Percentiles rank a stretch among this genome's conserved stretches.
Conservation (phyloP, 345 rosid species). For the Carallia pectinifolia region DNA sequence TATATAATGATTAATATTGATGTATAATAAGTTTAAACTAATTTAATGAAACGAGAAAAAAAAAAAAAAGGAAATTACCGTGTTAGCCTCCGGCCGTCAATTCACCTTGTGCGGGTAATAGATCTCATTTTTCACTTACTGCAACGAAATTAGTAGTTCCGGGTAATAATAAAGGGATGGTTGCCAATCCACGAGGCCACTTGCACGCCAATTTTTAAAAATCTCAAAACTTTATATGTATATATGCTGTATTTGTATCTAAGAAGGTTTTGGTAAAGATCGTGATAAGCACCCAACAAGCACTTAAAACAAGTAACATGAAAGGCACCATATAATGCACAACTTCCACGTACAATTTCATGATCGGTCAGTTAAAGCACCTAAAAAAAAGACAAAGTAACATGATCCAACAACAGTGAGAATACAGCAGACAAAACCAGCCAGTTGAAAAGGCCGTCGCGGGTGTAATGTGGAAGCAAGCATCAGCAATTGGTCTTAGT, state of each 20-base stretch:
- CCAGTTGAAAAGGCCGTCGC: slow-evolving; percentile 2
- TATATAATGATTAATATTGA: no score
- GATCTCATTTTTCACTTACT: no score
- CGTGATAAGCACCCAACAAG: neutral
- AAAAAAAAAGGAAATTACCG: no score
- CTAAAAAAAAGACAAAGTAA: neutral
- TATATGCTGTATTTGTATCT: neutral
- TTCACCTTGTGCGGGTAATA: no score
- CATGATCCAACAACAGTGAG: neutral
- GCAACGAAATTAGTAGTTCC: no score
- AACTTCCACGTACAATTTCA: neutral
- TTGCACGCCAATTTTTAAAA: no score
- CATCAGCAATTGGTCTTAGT: neutral
- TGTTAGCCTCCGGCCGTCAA: no score
- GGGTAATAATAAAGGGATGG: no score
- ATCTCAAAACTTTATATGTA: no score
- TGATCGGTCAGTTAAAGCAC: neutral
- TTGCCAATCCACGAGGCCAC: no score
- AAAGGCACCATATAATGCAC: neutral
- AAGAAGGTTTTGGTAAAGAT: neutral
- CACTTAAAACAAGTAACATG: neutral
- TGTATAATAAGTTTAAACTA: no score
- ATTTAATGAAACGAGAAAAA: no score
- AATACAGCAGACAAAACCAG: slow-evolving; percentile 10
- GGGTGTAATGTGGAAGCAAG: slow-evolving; percentile 8